These are phyloP conservation scores for Trichoderma lentiforme DNA, from an alignment of 2,329 filamentous ascomycete species.

Conservation along the genomic window DNA sequence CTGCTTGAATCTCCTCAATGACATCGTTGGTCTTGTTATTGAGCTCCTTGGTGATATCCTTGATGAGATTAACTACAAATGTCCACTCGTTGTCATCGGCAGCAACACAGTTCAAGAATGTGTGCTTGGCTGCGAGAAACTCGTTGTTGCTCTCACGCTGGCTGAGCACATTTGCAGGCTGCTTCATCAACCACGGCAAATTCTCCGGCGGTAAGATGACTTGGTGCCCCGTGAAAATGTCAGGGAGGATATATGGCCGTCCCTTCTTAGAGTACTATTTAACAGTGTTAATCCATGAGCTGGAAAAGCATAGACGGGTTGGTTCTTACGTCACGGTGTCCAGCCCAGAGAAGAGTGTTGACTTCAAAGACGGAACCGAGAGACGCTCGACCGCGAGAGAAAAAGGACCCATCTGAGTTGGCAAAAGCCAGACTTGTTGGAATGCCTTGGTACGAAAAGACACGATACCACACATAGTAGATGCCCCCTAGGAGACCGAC, in stretches of 20 bases:
- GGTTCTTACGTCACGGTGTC: not conserved
- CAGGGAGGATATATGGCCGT: slow-evolving; percentile 7
- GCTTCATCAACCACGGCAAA: not conserved
- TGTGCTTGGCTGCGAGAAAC: slow-evolving; percentile 5
- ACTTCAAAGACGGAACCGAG: not conserved
- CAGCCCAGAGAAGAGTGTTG: slow-evolving; percentile 4
- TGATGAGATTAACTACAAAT: not conserved
- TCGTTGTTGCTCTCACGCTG: slow-evolving; percentile 8
- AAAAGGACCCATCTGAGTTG: slow-evolving; percentile 1
- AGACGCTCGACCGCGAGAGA: not conserved
- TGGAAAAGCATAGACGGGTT: fast-evolving
- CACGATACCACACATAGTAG: slow-evolving; percentile 5
- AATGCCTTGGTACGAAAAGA: slow-evolving; percentile 6
- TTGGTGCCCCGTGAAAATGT: slow-evolving; percentile 5
- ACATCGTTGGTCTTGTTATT: slow-evolving; percentile 2
- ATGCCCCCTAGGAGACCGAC: not conserved
- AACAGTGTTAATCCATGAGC: not conserved
- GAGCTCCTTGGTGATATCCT: not conserved
- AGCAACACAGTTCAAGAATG: slow-evolving; percentile 2
- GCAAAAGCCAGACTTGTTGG: not conserved
- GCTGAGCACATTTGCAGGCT: not conserved
- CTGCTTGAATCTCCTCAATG: not conserved
- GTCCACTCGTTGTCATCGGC: not conserved
- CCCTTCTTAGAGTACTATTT: not conserved
- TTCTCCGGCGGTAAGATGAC: not conserved